Conservation (phyloP, 164 flowering plant genomes). For the Berberis thunbergii region DNA sequence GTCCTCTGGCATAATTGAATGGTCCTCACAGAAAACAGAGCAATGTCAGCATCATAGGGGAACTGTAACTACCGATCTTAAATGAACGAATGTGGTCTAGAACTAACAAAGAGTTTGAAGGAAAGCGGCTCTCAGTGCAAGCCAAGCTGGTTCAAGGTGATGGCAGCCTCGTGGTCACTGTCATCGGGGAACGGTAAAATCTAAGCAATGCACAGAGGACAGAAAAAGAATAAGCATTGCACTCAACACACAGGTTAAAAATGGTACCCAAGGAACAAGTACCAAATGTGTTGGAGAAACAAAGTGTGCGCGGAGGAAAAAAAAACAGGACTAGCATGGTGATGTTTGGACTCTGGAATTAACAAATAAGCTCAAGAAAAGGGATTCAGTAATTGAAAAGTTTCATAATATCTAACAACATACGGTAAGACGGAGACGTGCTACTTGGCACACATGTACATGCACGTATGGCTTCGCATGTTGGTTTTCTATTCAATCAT, state of each 20-base stretch:
- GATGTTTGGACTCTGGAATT: too few species aligned
- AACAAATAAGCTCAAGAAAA: too few species aligned
- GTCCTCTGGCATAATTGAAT: too few species aligned
- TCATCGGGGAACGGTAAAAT: slow-evolving; percentile 63
- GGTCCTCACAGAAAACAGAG: too few species aligned
- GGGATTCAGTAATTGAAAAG: too few species aligned
- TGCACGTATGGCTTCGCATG: too few species aligned
- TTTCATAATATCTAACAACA: too few species aligned
- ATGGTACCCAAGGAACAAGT: background rate
- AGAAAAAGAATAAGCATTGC: slow-evolving; percentile 10
- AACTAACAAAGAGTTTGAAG: background rate
- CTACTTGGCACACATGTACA: too few species aligned
- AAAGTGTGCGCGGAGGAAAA: background rate
- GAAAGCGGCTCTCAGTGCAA: background rate
- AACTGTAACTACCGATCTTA: background rate
- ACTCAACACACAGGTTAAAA: slow-evolving; percentile 1
- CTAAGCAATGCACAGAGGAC: slow-evolving; percentile 23
- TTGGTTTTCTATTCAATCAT: too few species aligned
- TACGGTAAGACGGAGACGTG: too few species aligned
- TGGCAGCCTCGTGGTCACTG: slow-evolving; percentile 14
- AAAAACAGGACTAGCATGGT: background rate
- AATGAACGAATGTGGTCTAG: background rate
- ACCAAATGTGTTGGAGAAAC: background rate
- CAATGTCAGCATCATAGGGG: background rate
- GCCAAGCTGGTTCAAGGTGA: slow-evolving; percentile 7